These are phyloP conservation scores for Volvox africanus DNA, from an alignment of 139 green algal species.

Conservation along the genomic window DNA sequence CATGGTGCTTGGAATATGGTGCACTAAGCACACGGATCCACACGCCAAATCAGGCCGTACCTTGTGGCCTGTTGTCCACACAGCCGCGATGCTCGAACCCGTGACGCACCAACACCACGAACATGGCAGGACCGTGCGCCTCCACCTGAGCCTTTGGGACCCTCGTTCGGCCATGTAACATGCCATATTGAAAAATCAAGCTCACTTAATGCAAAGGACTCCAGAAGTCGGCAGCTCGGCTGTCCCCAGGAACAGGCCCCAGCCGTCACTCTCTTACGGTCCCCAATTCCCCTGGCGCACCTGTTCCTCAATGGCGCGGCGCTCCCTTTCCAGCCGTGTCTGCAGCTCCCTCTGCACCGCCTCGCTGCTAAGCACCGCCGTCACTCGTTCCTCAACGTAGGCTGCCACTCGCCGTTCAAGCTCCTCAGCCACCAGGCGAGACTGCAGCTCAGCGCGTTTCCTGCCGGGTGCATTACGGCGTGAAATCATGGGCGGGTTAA, in stretches of 20 bases:
- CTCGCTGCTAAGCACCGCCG: conserved; percentile 61
- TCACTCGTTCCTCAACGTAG: conserved; percentile 64
- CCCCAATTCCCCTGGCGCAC: conserved; percentile 14
- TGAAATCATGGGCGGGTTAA: too few relatives aligned
- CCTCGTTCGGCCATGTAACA: background rate
- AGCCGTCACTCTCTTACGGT: too few relatives aligned
- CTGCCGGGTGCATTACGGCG: conserved; percentile 5
- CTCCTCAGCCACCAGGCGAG: conserved; percentile 65
- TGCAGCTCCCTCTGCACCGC: conserved; percentile 69
- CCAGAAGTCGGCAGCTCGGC: too few relatives aligned
- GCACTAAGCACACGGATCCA: too few relatives aligned
- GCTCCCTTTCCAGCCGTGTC: conserved; percentile 62
- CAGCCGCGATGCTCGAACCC: too few relatives aligned
- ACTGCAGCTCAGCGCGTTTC: conserved; percentile 57
- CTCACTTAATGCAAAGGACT: background rate
- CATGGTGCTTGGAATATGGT: too few relatives aligned
- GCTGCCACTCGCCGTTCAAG: conserved; percentile 47
- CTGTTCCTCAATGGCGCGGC: conserved; percentile 67
- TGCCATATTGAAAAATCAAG: conserved; percentile 10
- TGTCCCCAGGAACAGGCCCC: too few relatives aligned
- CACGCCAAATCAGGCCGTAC: background rate
- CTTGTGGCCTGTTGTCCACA: background rate
- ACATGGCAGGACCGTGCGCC: conserved; percentile 8
- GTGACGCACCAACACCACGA: background rate
- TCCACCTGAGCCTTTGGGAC: background rate